Percentiles rank a stretch among this genome's conserved stretches.
These are phyloP conservation scores for Blechomonas ayalai DNA, from an alignment of 208 protist species.

Conservation along the genomic window DNA sequence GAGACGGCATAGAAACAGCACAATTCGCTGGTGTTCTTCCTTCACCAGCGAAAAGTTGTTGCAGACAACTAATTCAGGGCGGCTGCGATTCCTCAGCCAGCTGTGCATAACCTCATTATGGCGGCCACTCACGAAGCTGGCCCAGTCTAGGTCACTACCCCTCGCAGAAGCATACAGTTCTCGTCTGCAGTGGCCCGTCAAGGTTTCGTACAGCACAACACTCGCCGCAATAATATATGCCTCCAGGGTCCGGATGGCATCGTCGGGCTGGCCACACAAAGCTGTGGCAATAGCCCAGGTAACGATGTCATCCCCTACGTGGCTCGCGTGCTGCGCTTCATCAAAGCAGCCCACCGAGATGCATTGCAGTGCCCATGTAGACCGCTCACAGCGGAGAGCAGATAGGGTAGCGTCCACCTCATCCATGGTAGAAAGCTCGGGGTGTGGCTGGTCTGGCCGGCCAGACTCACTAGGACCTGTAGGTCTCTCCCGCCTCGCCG, in stretches of 20 bases:
- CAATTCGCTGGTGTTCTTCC: conserved; percentile 13
- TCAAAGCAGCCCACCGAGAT: conserved; percentile 38
- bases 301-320: conserved; percentile 43
- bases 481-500: too few relatives aligned
- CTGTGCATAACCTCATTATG: conserved; percentile 11
- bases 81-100: conserved; percentile 16
- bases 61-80: background rate
- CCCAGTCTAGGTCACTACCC: background rate
- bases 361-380: conserved; percentile 23
- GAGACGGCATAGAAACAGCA: conserved; percentile 29
- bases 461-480: too few relatives aligned
- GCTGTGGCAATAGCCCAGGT: conserved; percentile 39
- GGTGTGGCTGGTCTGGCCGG: too few relatives aligned
- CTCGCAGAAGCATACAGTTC: background rate
- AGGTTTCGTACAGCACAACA: conserved; percentile 24
- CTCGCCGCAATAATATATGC: conserved; percentile 55
- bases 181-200: conserved; percentile 1
- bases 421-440: too few relatives aligned
- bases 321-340: conserved; percentile 32
- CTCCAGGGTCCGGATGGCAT: conserved; percentile 43
- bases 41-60: conserved; percentile 13
- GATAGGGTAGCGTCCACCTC: too few relatives aligned
- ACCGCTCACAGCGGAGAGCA: conserved; percentile 18
- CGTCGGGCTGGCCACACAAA: conserved; percentile 25
- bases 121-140: background rate